Percentiles rank a stretch among this genome's conserved stretches.
These are phyloP conservation scores for Heritiera littoralis DNA, from an alignment of 345 rosid species.

Conservation along the genomic window DNA sequence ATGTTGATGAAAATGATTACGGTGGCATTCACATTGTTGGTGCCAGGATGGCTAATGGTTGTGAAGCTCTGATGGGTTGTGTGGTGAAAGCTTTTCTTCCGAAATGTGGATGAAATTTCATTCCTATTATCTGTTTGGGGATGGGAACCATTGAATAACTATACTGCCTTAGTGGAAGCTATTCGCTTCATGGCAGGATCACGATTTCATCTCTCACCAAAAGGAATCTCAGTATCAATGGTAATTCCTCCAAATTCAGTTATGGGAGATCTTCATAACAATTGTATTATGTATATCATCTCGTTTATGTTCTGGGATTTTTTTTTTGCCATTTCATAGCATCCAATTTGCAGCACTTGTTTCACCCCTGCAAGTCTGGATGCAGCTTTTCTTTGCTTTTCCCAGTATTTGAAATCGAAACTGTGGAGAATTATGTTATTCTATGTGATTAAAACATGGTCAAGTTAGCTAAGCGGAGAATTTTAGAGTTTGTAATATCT, in stretches of 20 bases:
- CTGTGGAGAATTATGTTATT: not conserved
- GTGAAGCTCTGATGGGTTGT: not conserved
- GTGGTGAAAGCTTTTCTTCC: not conserved
- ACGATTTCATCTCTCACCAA: conserved; percentile 82
- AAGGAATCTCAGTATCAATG: conserved; percentile 88
- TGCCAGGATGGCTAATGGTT: not conserved
- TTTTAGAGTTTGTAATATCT: not conserved
- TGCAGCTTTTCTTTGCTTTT: not conserved
- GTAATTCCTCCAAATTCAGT: conserved; percentile 39
- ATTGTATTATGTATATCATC: not conserved
- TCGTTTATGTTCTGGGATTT: too few species aligned
- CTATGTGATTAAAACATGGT: not conserved
- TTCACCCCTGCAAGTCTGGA: not conserved
- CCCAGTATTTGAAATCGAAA: not conserved
- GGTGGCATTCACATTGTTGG: not conserved
- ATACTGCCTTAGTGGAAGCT: conserved; percentile 81
- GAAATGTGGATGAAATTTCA: not conserved
- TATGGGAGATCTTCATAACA: not conserved
- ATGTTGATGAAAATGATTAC: not conserved
- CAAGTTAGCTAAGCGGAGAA: not conserved
- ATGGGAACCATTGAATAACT: conserved; percentile 99
- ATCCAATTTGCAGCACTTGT: not conserved
- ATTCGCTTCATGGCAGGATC: conserved; percentile 66
- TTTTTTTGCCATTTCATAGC: not conserved
- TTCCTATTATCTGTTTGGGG: conserved; percentile 56